A percentile compares a stretch with the other conserved stretches of the same genome.
Evolutionary conservation across 2,329 filamentous ascomycete genomes (phyloP).

Genomic region (Claviceps maximensis): DNA sequence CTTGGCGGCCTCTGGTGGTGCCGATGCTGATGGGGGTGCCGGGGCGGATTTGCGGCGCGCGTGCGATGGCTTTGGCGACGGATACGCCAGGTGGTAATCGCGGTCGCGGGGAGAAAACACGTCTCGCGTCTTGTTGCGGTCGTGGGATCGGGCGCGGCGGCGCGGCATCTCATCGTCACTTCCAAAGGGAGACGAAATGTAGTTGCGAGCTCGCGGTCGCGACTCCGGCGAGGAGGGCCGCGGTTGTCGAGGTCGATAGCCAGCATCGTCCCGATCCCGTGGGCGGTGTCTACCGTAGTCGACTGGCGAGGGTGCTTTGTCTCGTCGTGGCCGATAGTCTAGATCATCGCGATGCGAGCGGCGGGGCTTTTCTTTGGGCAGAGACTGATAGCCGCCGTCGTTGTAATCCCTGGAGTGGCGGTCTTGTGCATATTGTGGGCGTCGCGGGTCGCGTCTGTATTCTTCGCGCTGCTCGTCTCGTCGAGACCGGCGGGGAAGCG

Average conservation of each 20-base stretch:
- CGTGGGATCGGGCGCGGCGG: conserved; percentile 14
- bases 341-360: conserved; percentile 6
- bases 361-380: neutral
- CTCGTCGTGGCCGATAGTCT: conserved; percentile 9
- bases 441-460: neutral
- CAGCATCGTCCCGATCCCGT: conserved; percentile 5
- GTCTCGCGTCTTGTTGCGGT: conserved; percentile 9
- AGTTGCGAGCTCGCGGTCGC: neutral
- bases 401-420: neutral
- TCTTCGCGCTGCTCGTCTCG: neutral
- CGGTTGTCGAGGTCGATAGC: neutral
- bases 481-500: conserved; percentile 3
- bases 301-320: conserved; percentile 8
- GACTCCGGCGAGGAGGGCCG: conserved; percentile 5
- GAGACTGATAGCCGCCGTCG: neutral
- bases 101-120: conserved; percentile 13
- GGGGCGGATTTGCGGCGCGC: conserved; percentile 9
- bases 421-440: neutral
- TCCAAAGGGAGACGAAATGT: conserved; percentile 6
- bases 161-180: conserved; percentile 9
- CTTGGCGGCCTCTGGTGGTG: conserved; percentile 17
- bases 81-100: conserved; percentile 2
- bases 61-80: conserved; percentile 4
- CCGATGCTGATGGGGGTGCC: conserved; percentile 2
- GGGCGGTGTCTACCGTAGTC: conserved; percentile 7